Percentiles rank a stretch among this genome's conserved stretches.
Evolutionary conservation across 177 flowering plant species (phyloP).

Genomic region (Vitis hybrid): DNA sequence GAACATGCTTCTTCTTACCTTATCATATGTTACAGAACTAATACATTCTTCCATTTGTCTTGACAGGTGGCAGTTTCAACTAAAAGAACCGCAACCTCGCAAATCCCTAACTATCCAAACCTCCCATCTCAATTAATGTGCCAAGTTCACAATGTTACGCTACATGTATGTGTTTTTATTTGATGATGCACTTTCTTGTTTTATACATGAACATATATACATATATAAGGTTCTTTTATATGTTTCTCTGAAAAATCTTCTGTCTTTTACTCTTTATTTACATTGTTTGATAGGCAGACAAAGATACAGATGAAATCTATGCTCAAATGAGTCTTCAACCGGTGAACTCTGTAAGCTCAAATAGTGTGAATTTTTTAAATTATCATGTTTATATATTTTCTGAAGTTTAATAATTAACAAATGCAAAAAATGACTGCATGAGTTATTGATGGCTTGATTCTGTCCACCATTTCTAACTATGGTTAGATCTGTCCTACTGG

Average conservation of each 20-base stretch:
- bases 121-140: conserved; percentile 88
- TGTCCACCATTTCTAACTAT: neutral
- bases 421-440: neutral
- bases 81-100: conserved; percentile 67
- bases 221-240: neutral
- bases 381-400: neutral
- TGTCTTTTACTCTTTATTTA: conserved; percentile 3
- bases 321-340: conserved; percentile 99
- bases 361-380: neutral
- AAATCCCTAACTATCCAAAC: conserved; percentile 89
- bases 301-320: conserved; percentile 94
- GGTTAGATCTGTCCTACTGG: neutral
- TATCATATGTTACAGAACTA: neutral
- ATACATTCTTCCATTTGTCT: neutral
- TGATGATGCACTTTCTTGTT: neutral
- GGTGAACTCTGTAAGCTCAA: conserved; percentile 72
- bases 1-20: neutral
- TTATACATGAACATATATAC: neutral
- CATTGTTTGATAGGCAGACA: conserved; percentile 67
- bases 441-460: too few species aligned
- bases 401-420: neutral
- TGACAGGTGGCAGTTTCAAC: conserved; percentile 92
- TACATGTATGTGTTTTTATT: conserved; percentile 61
- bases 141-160: conserved; percentile 90
- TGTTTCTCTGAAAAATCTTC: neutral